Evolutionary conservation across 2,329 filamentous ascomycete genomes (phyloP).

Genomic region (Thielaviopsis musarum): DNA sequence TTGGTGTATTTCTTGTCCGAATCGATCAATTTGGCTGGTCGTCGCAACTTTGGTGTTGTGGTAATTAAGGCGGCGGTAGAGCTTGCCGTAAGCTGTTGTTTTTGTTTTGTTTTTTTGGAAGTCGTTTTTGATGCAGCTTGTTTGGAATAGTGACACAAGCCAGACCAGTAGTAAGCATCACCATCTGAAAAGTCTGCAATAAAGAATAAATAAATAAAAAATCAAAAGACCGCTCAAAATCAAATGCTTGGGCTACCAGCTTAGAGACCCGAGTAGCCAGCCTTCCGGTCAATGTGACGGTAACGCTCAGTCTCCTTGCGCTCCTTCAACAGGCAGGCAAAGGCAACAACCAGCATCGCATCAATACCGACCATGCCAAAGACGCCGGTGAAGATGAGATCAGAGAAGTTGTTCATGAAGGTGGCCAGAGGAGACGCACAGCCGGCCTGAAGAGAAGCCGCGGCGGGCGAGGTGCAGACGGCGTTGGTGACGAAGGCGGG

Average conservation of each 20-base stretch:
- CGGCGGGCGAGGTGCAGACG: conserved; percentile 51
- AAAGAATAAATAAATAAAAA: background rate
- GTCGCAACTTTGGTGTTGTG: background rate
- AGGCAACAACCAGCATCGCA: conserved; percentile 49
- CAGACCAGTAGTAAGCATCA: background rate
- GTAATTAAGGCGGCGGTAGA: background rate
- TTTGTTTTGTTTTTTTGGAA: background rate
- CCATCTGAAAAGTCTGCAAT: background rate
- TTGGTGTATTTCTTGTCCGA: background rate
- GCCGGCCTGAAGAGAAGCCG: conserved; percentile 51
- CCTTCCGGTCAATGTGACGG: conserved; percentile 68
- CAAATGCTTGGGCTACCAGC: background rate
- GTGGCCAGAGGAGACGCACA: conserved; percentile 51
- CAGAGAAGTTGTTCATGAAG: conserved; percentile 55
- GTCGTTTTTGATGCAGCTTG: background rate
- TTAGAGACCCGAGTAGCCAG: conserved; percentile 33
- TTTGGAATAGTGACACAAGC: background rate
- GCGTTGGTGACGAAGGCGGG: conserved; percentile 55
- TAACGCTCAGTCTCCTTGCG: conserved; percentile 66
- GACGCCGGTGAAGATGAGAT: conserved; percentile 60
- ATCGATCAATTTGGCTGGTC: background rate
- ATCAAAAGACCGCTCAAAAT: background rate
- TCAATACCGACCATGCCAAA: conserved; percentile 67
- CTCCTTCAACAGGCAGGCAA: conserved; percentile 63
- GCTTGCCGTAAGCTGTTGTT: background rate